phyloP scores from a whole-genome alignment of 208 protist genomes.

The Trypanosoma lewisi region DNA sequence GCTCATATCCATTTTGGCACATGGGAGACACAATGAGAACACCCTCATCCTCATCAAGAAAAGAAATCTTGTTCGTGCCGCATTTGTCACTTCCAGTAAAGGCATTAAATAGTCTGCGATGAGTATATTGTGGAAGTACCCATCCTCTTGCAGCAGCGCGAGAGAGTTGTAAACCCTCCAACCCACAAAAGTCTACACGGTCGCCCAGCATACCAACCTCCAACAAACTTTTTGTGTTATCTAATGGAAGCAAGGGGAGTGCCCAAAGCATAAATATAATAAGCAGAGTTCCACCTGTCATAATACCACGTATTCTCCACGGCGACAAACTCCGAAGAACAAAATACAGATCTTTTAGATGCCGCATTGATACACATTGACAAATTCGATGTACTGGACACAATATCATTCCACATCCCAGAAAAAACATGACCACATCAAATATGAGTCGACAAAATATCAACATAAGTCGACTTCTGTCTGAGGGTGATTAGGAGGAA shows the following conservation, averaged over 20 bases:
- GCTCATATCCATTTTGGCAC: conserved; percentile 28
- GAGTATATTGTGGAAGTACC: conserved; percentile 44
- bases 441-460: conserved; percentile 15
- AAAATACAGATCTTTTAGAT: background rate
- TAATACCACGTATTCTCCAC: background rate
- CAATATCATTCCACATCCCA: conserved; percentile 6
- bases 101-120: conserved; percentile 40
- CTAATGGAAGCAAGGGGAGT: background rate
- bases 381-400: background rate
- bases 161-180: conserved; percentile 33
- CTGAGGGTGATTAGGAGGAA: conserved; percentile 33
- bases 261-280: conserved; percentile 10
- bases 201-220: conserved; percentile 31
- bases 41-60: conserved; percentile 31
- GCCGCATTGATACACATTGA: background rate
- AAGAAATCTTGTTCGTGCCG: conserved; percentile 24
- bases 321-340: background rate
- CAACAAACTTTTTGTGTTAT: conserved; percentile 26
- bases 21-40: conserved; percentile 38
- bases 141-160: conserved; percentile 25
- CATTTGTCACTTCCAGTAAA: conserved; percentile 44
- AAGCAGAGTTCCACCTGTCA: background rate
- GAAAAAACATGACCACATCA: conserved; percentile 8
- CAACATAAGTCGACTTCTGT: conserved; percentile 52
- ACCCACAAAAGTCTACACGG: conserved; percentile 37